Base-by-base conservation (phyloP, 345 rosid species). In the Hibiscus tridactylites region DNA sequence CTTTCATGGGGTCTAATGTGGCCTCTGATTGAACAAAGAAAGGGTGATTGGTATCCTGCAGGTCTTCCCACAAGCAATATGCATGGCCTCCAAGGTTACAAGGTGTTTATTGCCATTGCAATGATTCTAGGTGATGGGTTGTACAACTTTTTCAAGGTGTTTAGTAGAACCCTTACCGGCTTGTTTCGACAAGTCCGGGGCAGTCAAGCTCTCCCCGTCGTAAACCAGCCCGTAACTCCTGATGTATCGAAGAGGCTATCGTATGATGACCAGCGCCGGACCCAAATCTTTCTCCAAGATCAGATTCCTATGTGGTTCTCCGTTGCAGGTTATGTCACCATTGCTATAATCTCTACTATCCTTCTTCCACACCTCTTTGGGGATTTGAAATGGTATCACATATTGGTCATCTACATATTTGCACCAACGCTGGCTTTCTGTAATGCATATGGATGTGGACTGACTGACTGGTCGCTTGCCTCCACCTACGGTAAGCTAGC, bases 1-100 rank as follows among this genome's bases (percentile, higher is more conserved):
- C 85, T 91, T 53, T 91, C 97, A 28, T 91, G 95, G 95, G 95
- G 91, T 28, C 33, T 91, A 21, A 88, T 89, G 89, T 91, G 95
- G 93, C 97, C 97, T 79, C 85, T 91, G 35, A 91, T 91, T 49
- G 88, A 81, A 66, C 74, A 78, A 0, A 81, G 70, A 74, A 81
- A 81, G 70, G 93, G 97, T 61, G 77, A 85, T 67, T 89, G 93
- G 95, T 89, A 71, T 47, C 50, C 83, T 13, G 82, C 79, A 16
- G 78, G 75, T 31, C 81, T 86, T 7, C 10, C 46, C n/a, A 0
- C 77, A 29, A 77, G 79, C 77, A 84, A 76, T 80, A 76, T 88
- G 76, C 84, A 81, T 24, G 91, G 92, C 58, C 81, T 92, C 33
- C 93, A 90, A 70, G 93, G 91, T 69, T 92, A 92, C 84, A 90